Conservation (phyloP, 257 asterid species). For the Ilex asprella region DNA sequence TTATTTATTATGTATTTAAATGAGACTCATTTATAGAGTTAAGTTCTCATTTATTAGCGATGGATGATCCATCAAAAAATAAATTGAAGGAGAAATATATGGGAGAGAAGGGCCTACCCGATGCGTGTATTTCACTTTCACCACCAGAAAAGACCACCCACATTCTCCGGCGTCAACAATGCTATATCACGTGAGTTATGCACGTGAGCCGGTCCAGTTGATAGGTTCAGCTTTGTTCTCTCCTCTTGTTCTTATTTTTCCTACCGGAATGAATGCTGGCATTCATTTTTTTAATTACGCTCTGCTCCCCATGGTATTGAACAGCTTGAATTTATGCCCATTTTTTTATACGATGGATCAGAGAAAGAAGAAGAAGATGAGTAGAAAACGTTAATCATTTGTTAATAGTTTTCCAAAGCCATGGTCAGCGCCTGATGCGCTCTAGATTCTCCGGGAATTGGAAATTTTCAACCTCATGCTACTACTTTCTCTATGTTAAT, state of each 20-base stretch:
- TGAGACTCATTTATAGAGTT: too few relatives aligned
- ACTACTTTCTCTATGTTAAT: constrained; percentile 22
- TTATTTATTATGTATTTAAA: too few relatives aligned
- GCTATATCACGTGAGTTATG: constrained; percentile 55
- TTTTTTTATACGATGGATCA: constrained; percentile 28
- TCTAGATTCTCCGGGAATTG: constrained; percentile 79
- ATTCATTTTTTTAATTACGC: background rate
- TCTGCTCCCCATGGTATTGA: constrained; percentile 19
- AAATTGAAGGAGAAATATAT: too few relatives aligned
- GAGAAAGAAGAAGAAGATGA: constrained; percentile 22
- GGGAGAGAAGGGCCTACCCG: background rate
- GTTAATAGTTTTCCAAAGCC: constrained; percentile 23
- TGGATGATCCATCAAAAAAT: too few relatives aligned
- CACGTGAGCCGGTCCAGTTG: constrained; percentile 26
- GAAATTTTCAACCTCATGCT: constrained; percentile 32
- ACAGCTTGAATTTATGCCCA: background rate
- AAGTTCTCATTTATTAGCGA: too few relatives aligned
- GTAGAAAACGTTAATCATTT: constrained; percentile 19
- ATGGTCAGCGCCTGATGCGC: constrained; percentile 95
- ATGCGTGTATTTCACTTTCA: background rate
- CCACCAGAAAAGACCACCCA: constrained; percentile 15
- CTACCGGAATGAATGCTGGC: background rate
- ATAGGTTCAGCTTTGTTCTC: constrained; percentile 15
- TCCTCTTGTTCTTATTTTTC: constrained; percentile 11
- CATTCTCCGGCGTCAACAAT: constrained; percentile 53